Percentiles rank a stretch among this genome's conserved stretches.
phyloP scores from a whole-genome alignment of 2,329 filamentous ascomycete genomes.

The Fusarium agapanthi region DNA sequence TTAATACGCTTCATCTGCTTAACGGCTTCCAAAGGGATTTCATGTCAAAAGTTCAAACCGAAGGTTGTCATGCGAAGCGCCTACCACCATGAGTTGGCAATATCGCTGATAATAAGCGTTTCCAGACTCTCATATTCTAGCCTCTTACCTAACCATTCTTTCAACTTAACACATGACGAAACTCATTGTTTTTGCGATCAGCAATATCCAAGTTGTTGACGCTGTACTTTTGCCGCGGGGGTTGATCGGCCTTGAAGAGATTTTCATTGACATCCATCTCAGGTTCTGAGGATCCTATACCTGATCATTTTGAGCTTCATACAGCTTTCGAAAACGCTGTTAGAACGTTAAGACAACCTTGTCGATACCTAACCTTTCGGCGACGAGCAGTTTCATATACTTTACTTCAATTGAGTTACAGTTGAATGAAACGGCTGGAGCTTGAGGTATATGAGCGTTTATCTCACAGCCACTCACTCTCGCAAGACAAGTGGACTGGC shows the following conservation, averaged over 20 bases:
- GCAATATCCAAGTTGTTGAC: background rate
- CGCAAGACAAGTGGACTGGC: background rate
- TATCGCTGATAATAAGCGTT: background rate
- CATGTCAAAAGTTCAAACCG: background rate
- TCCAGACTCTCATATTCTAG: background rate
- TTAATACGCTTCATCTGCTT: too few relatives aligned
- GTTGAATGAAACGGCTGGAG: background rate
- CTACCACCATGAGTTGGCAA: background rate
- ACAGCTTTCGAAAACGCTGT: background rate
- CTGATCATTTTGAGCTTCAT: background rate
- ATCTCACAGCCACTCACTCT: background rate
- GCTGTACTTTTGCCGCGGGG: background rate
- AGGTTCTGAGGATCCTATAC: background rate
- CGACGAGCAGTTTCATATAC: background rate
- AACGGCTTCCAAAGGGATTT: too few relatives aligned
- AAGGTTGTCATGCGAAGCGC: slow-evolving; percentile 10
- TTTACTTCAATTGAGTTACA: background rate
- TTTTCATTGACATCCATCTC: background rate
- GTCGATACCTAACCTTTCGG: background rate
- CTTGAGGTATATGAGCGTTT: background rate
- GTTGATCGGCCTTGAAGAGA: background rate
- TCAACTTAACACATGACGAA: background rate
- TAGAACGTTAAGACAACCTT: background rate
- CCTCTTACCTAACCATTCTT: background rate
- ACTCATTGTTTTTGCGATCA: background rate